These are phyloP conservation scores for Fusarium sarcochroum DNA, from an alignment of 2,329 filamentous ascomycete species.

Conservation along the genomic window DNA sequence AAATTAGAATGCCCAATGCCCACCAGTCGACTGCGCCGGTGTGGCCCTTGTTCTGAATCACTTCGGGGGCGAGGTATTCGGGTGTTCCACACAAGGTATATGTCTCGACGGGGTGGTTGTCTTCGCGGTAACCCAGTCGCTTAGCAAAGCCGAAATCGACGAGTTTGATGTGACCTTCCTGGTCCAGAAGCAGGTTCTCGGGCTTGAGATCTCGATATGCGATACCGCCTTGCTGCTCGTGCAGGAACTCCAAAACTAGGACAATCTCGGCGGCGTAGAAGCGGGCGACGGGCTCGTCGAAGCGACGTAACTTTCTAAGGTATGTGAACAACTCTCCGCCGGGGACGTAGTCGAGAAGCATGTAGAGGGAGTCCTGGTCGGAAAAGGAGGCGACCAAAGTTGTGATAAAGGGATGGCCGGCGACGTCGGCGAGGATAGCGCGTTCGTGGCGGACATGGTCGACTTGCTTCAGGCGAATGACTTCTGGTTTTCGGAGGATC, in stretches of 20 bases:
- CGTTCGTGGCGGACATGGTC: conserved; percentile 90
- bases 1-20: conserved; percentile 86
- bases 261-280: conserved; percentile 91
- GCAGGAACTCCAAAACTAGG: conserved; percentile 83
- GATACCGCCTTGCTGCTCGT: conserved; percentile 82
- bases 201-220: conserved; percentile 88
- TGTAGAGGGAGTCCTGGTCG: conserved; percentile 83
- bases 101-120: conserved; percentile 72
- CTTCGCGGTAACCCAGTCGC: conserved; percentile 71
- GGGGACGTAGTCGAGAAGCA: conserved; percentile 86
- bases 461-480: conserved; percentile 87
- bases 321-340: conserved; percentile 90
- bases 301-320: conserved; percentile 80
- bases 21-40: conserved; percentile 88
- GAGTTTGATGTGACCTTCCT: conserved; percentile 83
- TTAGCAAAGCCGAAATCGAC: conserved; percentile 92
- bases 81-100: conserved; percentile 88
- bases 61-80: conserved; percentile 87
- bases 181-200: conserved; percentile 84
- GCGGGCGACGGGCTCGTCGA: conserved; percentile 82
- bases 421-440: conserved; percentile 81
- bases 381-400: conserved; percentile 84
- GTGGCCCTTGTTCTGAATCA: conserved; percentile 85
- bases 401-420: conserved; percentile 87
- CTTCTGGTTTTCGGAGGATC: conserved; percentile 79